phyloP scores from a whole-genome alignment of 2,329 filamentous ascomycete species.

The Fusarium pseudoanthophilum region DNA sequence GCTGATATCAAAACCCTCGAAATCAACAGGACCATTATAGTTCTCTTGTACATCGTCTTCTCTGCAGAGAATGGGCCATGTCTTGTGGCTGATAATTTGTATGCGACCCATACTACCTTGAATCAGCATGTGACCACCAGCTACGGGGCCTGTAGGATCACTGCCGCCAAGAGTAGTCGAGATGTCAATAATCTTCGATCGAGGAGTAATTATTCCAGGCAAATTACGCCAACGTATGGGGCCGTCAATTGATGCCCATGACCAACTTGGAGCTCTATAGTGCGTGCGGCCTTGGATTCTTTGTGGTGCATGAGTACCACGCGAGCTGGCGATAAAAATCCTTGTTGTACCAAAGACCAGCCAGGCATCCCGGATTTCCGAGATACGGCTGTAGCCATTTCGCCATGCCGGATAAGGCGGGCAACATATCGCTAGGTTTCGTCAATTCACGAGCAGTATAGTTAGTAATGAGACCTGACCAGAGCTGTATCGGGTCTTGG shows the following conservation, averaged over 20 bases:
- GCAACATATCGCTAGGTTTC: rapidly evolving
- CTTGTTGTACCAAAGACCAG: background rate
- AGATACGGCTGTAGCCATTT: background rate
- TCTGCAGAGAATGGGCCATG: background rate
- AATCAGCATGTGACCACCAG: background rate
- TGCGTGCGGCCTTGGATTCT: background rate
- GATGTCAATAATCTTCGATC: background rate
- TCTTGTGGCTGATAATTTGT: background rate
- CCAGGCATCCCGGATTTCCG: background rate
- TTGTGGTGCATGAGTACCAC: background rate
- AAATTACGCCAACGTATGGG: rapidly evolving
- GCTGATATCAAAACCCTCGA: background rate
- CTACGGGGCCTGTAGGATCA: background rate
- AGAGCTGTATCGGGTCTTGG: background rate
- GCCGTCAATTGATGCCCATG: background rate
- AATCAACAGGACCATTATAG: too few relatives aligned
- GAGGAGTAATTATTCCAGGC: background rate
- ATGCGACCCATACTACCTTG: background rate
- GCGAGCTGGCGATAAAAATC: background rate
- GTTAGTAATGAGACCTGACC: background rate
- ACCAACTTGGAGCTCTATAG: background rate
- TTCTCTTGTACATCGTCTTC: background rate
- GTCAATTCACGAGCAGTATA: rapidly evolving
- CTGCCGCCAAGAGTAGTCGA: background rate
- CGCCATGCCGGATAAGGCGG: background rate